Conservation (phyloP, 2,329 filamentous ascomycete species). For the Colletotrichum sp. region DNA sequence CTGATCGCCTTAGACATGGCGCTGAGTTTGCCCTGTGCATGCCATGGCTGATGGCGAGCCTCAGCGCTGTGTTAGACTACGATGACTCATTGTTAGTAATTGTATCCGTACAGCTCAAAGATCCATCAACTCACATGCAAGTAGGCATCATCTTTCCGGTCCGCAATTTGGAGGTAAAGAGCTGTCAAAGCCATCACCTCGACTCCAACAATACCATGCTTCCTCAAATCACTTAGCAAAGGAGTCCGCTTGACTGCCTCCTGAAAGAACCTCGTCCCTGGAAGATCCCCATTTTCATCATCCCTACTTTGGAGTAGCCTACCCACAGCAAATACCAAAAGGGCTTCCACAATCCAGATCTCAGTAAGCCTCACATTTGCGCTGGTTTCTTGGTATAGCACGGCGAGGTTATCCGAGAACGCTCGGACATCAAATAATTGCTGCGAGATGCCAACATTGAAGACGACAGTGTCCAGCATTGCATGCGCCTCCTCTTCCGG, state of each 20-base stretch:
- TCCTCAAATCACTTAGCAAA: background rate
- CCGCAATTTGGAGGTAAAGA: constrained; percentile 1
- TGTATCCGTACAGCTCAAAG: rapidly evolving
- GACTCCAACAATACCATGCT: background rate
- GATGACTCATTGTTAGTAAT: rapidly evolving
- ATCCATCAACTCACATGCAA: background rate
- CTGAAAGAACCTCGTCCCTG: background rate
- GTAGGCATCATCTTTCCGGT: constrained; percentile 18
- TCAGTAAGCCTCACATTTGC: background rate
- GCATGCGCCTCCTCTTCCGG: constrained; percentile 4
- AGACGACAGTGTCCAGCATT: background rate
- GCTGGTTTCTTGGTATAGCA: background rate
- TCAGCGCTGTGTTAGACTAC: constrained; percentile 1
- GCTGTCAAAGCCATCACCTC: constrained; percentile 14
- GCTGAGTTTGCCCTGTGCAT: background rate
- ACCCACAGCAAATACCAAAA: constrained; percentile 6
- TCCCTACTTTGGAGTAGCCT: background rate
- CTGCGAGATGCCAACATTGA: constrained; percentile 17
- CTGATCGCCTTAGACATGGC: background rate
- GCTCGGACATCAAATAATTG: constrained; percentile 14
- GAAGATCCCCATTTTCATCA: background rate
- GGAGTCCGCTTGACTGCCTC: background rate
- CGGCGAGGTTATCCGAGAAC: constrained; percentile 11
- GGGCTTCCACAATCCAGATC: constrained; percentile 5
- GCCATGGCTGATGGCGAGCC: constrained; percentile 8